phyloP scores from a whole-genome alignment of 371 early-diverging fungal species.

The Mucor piriformis region DNA sequence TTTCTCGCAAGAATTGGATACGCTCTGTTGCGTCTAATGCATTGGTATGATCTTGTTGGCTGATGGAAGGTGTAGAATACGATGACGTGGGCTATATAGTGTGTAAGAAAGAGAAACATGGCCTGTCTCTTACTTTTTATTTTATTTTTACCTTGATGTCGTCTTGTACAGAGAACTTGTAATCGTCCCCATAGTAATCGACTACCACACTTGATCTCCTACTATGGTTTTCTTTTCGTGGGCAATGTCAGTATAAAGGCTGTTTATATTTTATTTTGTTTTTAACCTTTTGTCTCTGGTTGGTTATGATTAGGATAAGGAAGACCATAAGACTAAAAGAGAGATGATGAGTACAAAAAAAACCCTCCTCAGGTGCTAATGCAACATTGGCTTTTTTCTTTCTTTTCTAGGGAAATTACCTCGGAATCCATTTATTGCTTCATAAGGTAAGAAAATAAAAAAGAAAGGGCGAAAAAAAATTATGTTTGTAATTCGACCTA shows the following conservation, averaged over 20 bases:
- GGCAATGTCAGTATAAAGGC: background rate
- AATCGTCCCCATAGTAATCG: slow-evolving; percentile 2
- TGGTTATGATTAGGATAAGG: too few species aligned
- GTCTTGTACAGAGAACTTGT: slow-evolving; percentile 5
- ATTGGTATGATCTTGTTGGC: slow-evolving; percentile 8
- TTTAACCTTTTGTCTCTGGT: too few species aligned
- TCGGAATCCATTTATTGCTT: slow-evolving; percentile 48
- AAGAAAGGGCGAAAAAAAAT: slow-evolving; percentile 6
- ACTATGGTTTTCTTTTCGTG: slow-evolving; percentile 3
- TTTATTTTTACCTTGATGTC: slow-evolving; percentile 5
- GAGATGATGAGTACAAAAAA: background rate
- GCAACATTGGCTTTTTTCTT: too few species aligned
- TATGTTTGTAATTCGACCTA: too few species aligned
- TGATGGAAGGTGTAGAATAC: slow-evolving; percentile 21
- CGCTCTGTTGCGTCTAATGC: slow-evolving; percentile 24
- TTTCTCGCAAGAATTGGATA: slow-evolving; percentile 36
- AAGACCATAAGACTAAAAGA: background rate
- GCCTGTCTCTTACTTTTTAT: background rate
- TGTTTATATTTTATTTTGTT: too few species aligned
- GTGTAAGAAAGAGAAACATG: background rate
- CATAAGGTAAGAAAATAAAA: slow-evolving; percentile 31
- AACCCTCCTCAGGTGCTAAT: too few species aligned
- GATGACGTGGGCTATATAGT: slow-evolving; percentile 16
- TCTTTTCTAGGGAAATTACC: slow-evolving; percentile 28
- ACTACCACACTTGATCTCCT: slow-evolving; percentile 17